Conservation (phyloP, 31 red algal species). For the Bonnemaisonia californica region DNA sequence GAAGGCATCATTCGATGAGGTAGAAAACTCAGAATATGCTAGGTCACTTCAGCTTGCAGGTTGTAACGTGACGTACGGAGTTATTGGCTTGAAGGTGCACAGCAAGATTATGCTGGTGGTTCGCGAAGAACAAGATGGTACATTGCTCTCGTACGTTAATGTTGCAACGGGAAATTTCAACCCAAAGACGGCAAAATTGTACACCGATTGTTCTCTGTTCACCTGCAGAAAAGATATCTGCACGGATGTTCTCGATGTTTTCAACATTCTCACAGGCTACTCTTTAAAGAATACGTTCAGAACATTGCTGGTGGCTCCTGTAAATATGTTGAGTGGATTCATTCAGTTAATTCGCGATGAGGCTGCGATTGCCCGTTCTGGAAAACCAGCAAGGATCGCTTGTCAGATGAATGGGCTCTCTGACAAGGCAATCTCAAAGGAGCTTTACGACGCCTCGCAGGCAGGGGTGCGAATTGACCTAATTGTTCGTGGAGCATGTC, state of each 20-base stretch:
- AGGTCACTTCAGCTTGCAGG: constrained; percentile 82
- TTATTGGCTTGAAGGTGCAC: constrained; percentile 90
- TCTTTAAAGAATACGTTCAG: constrained; percentile 67
- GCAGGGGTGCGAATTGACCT: constrained; percentile 93
- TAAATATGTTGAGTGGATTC: constrained; percentile 86
- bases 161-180: constrained; percentile 98
- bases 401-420: constrained; percentile 90
- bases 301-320: constrained; percentile 81
- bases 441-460: constrained; percentile 86
- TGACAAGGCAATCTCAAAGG: constrained; percentile 75
- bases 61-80: constrained; percentile 89
- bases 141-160: constrained; percentile 70
- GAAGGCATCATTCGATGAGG: constrained; percentile 96
- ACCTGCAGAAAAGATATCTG: constrained; percentile 80
- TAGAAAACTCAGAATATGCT: constrained; percentile 88
- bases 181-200: constrained; percentile 87
- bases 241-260: constrained; percentile 89
- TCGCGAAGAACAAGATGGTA: constrained; percentile 81
- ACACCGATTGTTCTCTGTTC: constrained; percentile 89
- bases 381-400: constrained; percentile 77
- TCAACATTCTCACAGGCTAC: constrained; percentile 90
- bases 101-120: constrained; percentile 92
- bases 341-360: constrained; percentile 80
- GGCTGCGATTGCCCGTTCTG: constrained; percentile 70
- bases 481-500: constrained; percentile 83